Conservation (phyloP, 805 yeast species). For the Kurtzmaniella cleridarum region DNA sequence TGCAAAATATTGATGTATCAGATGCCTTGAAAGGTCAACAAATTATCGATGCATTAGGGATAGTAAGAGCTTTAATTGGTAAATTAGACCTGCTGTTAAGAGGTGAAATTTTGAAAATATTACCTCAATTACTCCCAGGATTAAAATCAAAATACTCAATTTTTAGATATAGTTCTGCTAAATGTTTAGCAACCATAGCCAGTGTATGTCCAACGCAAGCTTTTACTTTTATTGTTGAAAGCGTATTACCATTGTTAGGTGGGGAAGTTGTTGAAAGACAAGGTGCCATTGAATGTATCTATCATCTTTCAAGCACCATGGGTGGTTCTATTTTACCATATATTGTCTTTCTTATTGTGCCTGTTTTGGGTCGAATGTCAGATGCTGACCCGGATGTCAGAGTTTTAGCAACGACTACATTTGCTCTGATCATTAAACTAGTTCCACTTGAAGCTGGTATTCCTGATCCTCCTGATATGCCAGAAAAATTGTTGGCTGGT, state of each 20-base stretch:
- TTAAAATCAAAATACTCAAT: constrained; percentile 73
- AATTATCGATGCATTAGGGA: constrained; percentile 81
- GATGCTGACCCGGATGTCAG: constrained; percentile 89
- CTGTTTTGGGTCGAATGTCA: constrained; percentile 96
- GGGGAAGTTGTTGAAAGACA: constrained; percentile 69
- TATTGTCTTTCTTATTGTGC: constrained; percentile 91
- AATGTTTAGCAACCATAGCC: constrained; percentile 78
- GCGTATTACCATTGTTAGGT: constrained; percentile 75
- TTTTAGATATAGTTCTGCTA: constrained; percentile 84
- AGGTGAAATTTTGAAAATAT: constrained; percentile 39
- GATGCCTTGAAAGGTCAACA: constrained; percentile 63
- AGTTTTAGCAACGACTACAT: constrained; percentile 86
- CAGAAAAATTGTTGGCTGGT: constrained; percentile 74
- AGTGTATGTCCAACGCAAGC: constrained; percentile 62
- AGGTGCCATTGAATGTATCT: constrained; percentile 89
- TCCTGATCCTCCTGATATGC: constrained; percentile 90
- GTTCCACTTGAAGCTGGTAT: constrained; percentile 98
- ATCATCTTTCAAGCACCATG: constrained; percentile 80
- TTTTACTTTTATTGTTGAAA: constrained; percentile 73
- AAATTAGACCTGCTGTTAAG: constrained; percentile 47
- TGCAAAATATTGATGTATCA: constrained; percentile 21
- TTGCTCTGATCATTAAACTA: constrained; percentile 90
- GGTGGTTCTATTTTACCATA: constrained; percentile 88
- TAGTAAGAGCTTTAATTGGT: constrained; percentile 69
- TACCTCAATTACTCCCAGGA: constrained; percentile 44